Evolutionary conservation across 495 filamentous ascomycete genomes (phyloP).

Genomic region (Podospora appendiculata): DNA sequence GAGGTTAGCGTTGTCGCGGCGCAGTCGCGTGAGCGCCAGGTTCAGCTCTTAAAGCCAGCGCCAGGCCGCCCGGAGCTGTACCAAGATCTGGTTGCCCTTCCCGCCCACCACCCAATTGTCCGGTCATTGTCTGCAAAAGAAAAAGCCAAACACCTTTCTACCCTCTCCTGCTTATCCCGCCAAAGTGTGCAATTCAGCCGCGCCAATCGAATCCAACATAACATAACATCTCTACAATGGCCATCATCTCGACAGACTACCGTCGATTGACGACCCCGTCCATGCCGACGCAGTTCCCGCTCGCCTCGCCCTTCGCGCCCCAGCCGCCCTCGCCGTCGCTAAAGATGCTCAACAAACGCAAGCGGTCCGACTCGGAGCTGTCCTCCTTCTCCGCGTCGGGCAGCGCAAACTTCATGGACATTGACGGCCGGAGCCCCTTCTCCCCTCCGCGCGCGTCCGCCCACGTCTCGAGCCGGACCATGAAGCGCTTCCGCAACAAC

Average conservation of each 20-base stretch:
- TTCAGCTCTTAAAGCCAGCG: neutral
- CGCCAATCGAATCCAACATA: no score
- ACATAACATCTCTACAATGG: no score
- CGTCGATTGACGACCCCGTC: no score
- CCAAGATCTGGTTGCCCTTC: neutral
- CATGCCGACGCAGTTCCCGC: no score
- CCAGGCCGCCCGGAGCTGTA: neutral
- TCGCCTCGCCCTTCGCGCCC: no score
- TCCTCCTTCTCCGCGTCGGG: constrained; percentile 29
- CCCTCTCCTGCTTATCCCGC: neutral
- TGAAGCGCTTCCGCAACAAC: constrained; percentile 43
- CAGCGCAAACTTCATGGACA: constrained; percentile 12
- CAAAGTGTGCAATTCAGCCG: no score
- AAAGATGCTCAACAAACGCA: constrained; percentile 42
- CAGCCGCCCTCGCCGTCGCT: no score
- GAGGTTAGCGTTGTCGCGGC: neutral
- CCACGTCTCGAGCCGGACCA: constrained; percentile 35
- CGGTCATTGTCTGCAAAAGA: neutral
- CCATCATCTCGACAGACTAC: no score
- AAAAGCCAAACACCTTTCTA: neutral
- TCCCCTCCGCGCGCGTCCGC: constrained; percentile 12
- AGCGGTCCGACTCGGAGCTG: constrained; percentile 43
- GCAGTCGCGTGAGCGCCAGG: neutral
- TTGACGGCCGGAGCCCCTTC: constrained; percentile 13
- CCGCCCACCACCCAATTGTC: neutral